A percentile compares a stretch with the other conserved stretches of the same genome.
Conservation (phyloP, 805 yeast species). For the Schwanniomyces yamadae region DNA sequence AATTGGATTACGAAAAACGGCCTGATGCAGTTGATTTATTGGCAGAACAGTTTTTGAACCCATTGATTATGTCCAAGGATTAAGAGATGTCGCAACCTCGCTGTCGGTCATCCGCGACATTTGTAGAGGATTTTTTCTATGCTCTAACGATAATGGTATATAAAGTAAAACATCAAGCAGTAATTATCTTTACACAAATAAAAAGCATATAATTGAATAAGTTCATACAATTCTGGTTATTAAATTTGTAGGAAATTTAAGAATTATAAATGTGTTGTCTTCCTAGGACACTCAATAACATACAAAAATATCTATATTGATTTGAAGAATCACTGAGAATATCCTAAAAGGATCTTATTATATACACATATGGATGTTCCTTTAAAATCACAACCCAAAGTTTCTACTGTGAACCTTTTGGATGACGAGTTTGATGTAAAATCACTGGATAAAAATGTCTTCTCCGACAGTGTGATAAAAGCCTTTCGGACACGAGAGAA, state of each 20-base stretch:
- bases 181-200: too few relatives aligned
- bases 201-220: too few relatives aligned
- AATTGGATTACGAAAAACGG: slow-evolving; percentile 68
- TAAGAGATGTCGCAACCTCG: slow-evolving; percentile 9
- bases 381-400: slow-evolving; percentile 39
- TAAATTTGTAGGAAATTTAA: too few relatives aligned
- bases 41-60: slow-evolving; percentile 59
- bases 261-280: too few relatives aligned
- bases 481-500: background rate
- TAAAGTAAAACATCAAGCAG: too few relatives aligned
- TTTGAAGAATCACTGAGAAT: too few relatives aligned
- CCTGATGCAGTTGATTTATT: slow-evolving; percentile 72
- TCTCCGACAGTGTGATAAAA: background rate
- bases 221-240: too few relatives aligned
- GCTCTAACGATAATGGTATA: too few relatives aligned
- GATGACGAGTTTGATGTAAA: slow-evolving; percentile 21
- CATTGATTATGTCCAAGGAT: slow-evolving; percentile 43
- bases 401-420: slow-evolving; percentile 31
- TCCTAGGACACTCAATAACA: too few relatives aligned
- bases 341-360: too few relatives aligned
- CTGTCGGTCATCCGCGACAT: slow-evolving; percentile 8
- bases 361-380: slow-evolving; percentile 36
- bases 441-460: background rate
- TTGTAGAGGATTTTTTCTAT: background rate
- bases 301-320: too few relatives aligned